Base-by-base conservation (phyloP, 2,329 filamentous ascomycete genomes). In the Botrytis tulipae region DNA sequence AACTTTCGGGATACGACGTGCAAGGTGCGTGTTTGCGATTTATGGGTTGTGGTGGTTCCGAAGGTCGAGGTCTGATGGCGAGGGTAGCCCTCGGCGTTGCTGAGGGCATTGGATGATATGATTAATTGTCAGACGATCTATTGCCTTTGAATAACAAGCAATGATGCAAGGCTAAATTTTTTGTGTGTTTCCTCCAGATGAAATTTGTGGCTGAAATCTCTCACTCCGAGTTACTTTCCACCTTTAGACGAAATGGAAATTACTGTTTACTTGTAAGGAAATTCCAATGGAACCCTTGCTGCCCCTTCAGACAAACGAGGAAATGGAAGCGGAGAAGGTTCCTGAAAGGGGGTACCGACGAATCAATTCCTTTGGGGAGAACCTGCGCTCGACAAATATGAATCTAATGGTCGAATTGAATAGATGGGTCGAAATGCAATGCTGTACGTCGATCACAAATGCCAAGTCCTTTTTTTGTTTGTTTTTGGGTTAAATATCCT, bases 11-110 rank as follows among this genome's bases (percentile, higher is more conserved):
- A 37, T 76, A 77, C 16, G 79, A 80, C 2, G 76, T 76, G 42
- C 77, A 78, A 62, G 79, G 78, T 40, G 77, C 73, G 73, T 80
- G 79, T 70, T 80, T 80, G 22, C 79, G 75, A 66, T 74, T 77
- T 66, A 75, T 72, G 8, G 75, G 71, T n/a, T 75, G 72, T 59
- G 74, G 75, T 54, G 76, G 60, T 67, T 76, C 71, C 46, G 75
- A 32, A n/a, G 63, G 59, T 72, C 72, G 77, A 60, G 78, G 77
- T 76, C 79, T 78, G 73, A 80, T 78, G 70, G 77, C 48, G 67
- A 80, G 75, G 46, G 76, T 76, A 76, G 78, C 74, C 76, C 76
- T 73, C 54, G 76, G 71, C 54, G 78, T 77, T 74, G 78, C 78
- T 73, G 79, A 79, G 73, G 79, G 78, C 79, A 80, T 80, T 74